These are phyloP conservation scores for Lactifluus rugatus DNA, from an alignment of 768 basidiomycete species.

Conservation along the genomic window DNA sequence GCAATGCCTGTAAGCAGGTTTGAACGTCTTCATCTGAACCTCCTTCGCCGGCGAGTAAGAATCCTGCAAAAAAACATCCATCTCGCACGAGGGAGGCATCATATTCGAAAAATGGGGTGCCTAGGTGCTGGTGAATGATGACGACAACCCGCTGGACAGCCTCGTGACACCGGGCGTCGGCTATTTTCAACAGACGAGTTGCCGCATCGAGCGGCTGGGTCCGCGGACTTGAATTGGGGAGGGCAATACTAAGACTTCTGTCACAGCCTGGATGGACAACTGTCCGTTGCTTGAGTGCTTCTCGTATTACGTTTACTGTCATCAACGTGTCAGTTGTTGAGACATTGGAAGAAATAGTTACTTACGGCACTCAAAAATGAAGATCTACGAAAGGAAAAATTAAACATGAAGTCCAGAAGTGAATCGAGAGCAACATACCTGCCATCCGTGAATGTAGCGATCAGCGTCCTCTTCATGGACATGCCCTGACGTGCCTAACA, in stretches of 20 bases:
- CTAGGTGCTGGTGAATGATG: conserved; percentile 41
- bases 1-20: conserved; percentile 61
- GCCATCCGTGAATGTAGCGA: conserved; percentile 77
- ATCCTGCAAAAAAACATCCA: conserved; percentile 82
- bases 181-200: conserved; percentile 33
- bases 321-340: not conserved
- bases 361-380: conserved; percentile 84
- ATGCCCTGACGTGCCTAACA: conserved; percentile 31
- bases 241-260: conserved; percentile 13
- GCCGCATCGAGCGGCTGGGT: conserved; percentile 25
- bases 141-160: conserved; percentile 39
- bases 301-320: conserved; percentile 77
- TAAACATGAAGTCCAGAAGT: conserved; percentile 5
- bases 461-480: conserved; percentile 45
- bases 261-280: conserved; percentile 23
- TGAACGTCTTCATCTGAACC: conserved; percentile 44
- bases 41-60: conserved; percentile 52
- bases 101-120: conserved; percentile 61
- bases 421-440: conserved; percentile 39
- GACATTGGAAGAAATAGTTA: conserved; percentile 21
- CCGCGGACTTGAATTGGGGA: conserved; percentile 18
- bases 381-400: conserved; percentile 42
- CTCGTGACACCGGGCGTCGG: conserved; percentile 35
- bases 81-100: conserved; percentile 82
- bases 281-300: conserved; percentile 60